Conservation (phyloP, 2,329 filamentous ascomycete genomes). For the Parastagonospora nodorum region DNA sequence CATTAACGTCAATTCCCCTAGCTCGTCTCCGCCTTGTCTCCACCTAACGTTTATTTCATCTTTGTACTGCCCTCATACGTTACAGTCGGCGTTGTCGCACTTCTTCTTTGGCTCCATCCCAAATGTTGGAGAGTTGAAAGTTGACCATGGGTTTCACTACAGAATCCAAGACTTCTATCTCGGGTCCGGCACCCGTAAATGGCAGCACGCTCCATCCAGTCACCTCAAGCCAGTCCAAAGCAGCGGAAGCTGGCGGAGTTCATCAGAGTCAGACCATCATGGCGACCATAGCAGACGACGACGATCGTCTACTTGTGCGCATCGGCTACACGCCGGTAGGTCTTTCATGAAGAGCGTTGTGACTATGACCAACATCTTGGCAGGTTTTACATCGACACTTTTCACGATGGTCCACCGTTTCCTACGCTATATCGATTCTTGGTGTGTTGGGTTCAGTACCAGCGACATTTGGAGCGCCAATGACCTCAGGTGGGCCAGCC, state of each 20-base stretch:
- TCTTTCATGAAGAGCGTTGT: neutral
- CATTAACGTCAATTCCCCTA: conserved; percentile 35
- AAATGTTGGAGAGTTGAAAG: conserved; percentile 27
- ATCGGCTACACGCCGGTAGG: conserved; percentile 68
- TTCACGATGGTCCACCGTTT: conserved; percentile 69
- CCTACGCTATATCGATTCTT: conserved; percentile 69
- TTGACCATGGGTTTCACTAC: conserved; percentile 36
- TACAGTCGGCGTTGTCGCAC: conserved; percentile 6
- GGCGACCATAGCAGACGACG: conserved; percentile 62
- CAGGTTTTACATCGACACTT: conserved; percentile 68
- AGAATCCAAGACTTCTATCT: conserved; percentile 24
- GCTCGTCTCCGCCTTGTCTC: conserved; percentile 27
- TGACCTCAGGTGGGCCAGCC: conserved; percentile 64
- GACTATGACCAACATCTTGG: conserved; percentile 18
- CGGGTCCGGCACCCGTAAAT: conserved; percentile 10
- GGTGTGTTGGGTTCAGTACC: conserved; percentile 69
- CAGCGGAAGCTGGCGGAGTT: conserved; percentile 22
- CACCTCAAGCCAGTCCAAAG: conserved; percentile 29
- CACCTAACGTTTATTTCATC: conserved; percentile 35
- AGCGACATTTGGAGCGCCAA: conserved; percentile 64
- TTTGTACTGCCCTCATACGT: conserved; percentile 25
- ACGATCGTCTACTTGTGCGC: conserved; percentile 63
- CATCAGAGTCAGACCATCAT: conserved; percentile 36
- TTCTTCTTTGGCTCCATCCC: conserved; percentile 7
- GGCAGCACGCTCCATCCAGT: conserved; percentile 22